Base-by-base conservation (phyloP, 2,329 filamentous ascomycete species). In the Sclerotinia spermophila region DNA sequence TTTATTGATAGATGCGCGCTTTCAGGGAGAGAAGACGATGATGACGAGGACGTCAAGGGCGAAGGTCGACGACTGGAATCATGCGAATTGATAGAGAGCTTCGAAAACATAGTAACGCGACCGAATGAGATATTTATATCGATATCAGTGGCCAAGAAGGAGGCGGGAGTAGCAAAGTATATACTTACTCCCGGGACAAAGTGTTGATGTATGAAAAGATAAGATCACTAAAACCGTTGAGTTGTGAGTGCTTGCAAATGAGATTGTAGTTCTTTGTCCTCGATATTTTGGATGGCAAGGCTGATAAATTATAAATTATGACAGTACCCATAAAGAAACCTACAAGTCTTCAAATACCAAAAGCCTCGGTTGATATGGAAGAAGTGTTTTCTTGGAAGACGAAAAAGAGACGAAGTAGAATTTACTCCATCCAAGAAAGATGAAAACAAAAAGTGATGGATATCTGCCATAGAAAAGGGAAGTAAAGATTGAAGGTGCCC, bases 401-500 rank as follows among this genome's bases (percentile, higher is more conserved):
- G 7, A 7, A 40, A 61, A 33, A 21, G n/a, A 64, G 33, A 35
- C 17, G 35, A 53, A 6, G 45, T 27, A 53, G 2, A 53, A 40
- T 21, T 21, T n/a, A 51, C 30, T 27, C 13, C 6, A 17, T 13
- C 19, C 15, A 40, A 48, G 19, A 62, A 62, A 15, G 11, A 35
- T 62, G 19, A 8, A 53, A 13, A 53, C 2, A 4, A 40, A 53
- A 30, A 27, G 5, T 24, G n/a, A 5, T 40, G n/a, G 35, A 40
- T 53, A 15, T 30, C 21, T 40, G n/a, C 15, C 19, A 11, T 4
- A 38, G 30, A 69, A 53, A 17, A 35, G 6, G 17, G 58, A 58
- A 69, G 21, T 4, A 44, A 67, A 69, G 15, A 64, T 55, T 61
- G 59, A 72, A 73, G 58, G 65, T 74, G 74, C 78, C 79, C 79